Evolutionary conservation across 352 stramenopile species (phyloP).

Genomic region (Blastocystis sp.): DNA sequence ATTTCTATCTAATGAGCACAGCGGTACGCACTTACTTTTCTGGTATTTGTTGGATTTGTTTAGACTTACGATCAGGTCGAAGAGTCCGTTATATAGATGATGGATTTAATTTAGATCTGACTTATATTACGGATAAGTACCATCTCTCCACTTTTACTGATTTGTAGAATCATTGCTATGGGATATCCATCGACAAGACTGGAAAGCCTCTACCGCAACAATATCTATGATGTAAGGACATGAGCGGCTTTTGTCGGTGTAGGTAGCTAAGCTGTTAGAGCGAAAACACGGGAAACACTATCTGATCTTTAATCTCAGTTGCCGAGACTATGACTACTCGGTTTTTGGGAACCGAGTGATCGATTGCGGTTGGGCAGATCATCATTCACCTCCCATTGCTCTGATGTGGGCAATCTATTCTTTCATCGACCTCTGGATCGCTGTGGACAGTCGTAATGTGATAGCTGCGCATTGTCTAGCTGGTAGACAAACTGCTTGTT

Average conservation of each 20-base stretch:
- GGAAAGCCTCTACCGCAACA: conserved; percentile 57
- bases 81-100: conserved; percentile 33
- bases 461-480: conserved; percentile 44
- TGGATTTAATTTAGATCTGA: conserved; percentile 45
- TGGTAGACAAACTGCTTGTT: background rate
- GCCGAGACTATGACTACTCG: conserved; percentile 41
- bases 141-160: background rate
- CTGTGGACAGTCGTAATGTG: conserved; percentile 13
- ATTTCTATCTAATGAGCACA: conserved; percentile 2
- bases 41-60: background rate
- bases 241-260: background rate
- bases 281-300: conserved; percentile 43
- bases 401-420: conserved; percentile 58
- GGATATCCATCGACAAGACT: conserved; percentile 43
- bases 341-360: conserved; percentile 35
- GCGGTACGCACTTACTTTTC: conserved; percentile 56
- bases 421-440: conserved; percentile 52
- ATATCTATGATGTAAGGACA: conserved; percentile 17
- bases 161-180: conserved; percentile 47
- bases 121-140: conserved; percentile 41
- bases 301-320: conserved; percentile 26
- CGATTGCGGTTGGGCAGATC: conserved; percentile 32
- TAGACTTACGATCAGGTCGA: background rate
- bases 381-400: conserved; percentile 44
- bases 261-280: conserved; percentile 28